phyloP scores from a whole-genome alignment of 768 basidiomycete genomes.

The Mycena vitilis region DNA sequence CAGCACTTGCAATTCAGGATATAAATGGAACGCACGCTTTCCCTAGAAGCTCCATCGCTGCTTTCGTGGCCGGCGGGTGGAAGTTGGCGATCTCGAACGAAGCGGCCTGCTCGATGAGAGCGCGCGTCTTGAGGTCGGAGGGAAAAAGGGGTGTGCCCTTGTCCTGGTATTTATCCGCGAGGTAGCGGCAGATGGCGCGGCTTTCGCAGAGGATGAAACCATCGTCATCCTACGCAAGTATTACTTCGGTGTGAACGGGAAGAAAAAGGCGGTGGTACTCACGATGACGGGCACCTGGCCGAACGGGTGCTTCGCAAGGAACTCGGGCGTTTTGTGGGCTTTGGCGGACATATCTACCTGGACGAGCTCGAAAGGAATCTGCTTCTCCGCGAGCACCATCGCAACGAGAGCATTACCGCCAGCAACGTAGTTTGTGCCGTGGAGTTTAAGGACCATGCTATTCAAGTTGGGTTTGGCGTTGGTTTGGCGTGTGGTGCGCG shows the following conservation, averaged over 20 bases:
- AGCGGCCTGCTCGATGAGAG: slow-evolving; percentile 39
- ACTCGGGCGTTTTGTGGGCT: slow-evolving; percentile 4
- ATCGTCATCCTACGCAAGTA: slow-evolving; percentile 36
- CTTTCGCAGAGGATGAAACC: slow-evolving; percentile 60
- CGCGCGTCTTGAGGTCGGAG: slow-evolving; percentile 31
- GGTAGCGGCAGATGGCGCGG: slow-evolving; percentile 59
- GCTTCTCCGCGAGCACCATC: background rate
- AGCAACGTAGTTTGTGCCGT: background rate
- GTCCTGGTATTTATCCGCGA: slow-evolving; percentile 55
- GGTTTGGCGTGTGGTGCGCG: background rate
- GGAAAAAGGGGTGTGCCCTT: slow-evolving; percentile 57
- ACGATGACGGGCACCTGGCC: slow-evolving; percentile 11
- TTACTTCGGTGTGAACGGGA: background rate
- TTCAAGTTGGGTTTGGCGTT: no score
- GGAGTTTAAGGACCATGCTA: slow-evolving; percentile 1
- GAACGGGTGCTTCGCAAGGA: slow-evolving; percentile 10
- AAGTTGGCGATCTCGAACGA: slow-evolving; percentile 12
- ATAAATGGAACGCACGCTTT: background rate
- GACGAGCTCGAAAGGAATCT: background rate
- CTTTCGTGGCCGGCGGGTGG: background rate
- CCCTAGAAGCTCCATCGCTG: background rate
- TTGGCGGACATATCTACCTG: background rate
- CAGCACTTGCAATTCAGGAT: background rate
- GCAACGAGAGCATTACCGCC: background rate
- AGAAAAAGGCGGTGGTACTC: background rate